Evolutionary conservation across 371 early-diverging fungal species (phyloP), one percentile per base, ranked within the genome.

Genomic region (Dichotomocladium elegans): DNA sequence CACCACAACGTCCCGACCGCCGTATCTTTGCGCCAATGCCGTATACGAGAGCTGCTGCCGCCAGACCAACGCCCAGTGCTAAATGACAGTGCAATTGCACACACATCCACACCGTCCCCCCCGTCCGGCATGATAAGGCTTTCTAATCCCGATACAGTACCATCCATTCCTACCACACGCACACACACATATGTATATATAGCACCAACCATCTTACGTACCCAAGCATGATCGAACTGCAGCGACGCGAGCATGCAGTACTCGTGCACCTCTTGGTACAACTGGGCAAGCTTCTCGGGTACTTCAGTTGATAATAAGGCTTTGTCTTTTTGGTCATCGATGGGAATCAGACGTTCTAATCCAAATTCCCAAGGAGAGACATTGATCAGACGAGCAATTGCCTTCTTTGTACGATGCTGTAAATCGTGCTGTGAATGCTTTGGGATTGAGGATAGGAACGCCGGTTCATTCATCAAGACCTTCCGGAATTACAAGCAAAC

Each of bases 11-110:
- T 74, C 68, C 43, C 57, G 57, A n/a, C n/a, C n/a, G 6, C 74
- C 74, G 27, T 70, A 74, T 11, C 35, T 50, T 11, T 58, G 59
- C 12, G 62, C 58, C n/a, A 74, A 41, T 14, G 51, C 35, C 34
- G 62, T 59, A 37, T 66, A 68, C 0, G 68, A 68, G n/a, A 74
- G 50, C 22, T 70, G 71, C 25, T 70, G 74, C 57, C 71, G 61
- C 74, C 74, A 74, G 14, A 68, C 31, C 10, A 70, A 51, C 3
- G 61, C 51, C 74, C 74, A 74, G 53, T 70, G 68, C 74, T 74
- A 53, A 6, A 24, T 11, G 43, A n/a, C 34, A 10, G n/a, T 33
- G 34, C 12, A 37, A 37, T 37, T 6, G 21, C 9, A 37, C 21
- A 17, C n/a, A 15, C 37, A 37, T n/a, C n/a, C n/a, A n/a, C n/a